Evolutionary conservation across 768 basidiomycete species (phyloP).

Genomic region (Leccinum fibrillosum): DNA sequence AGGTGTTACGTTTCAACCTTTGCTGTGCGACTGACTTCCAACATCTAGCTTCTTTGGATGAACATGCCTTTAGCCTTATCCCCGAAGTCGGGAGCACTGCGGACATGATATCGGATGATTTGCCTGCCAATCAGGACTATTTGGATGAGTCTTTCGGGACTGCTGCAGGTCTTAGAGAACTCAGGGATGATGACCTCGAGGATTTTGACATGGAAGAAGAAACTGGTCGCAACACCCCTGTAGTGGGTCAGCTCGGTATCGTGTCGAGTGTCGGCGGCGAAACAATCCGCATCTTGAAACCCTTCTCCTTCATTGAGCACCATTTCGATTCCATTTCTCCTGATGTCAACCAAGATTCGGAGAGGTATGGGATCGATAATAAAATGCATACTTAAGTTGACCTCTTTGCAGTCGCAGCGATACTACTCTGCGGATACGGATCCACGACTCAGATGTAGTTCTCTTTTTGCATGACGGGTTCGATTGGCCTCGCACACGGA

Average conservation of each 20-base stretch:
- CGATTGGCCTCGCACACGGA: conserved; percentile 87
- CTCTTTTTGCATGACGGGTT: conserved; percentile 90
- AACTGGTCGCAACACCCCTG: conserved; percentile 11
- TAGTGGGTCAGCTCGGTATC: conserved; percentile 35
- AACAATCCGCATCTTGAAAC: conserved; percentile 74
- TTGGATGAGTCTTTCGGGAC: conserved; percentile 79
- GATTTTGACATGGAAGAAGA: conserved; percentile 48
- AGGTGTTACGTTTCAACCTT: background rate
- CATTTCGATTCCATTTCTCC: conserved; percentile 67
- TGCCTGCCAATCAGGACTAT: conserved; percentile 87
- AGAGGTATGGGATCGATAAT: conserved; percentile 40
- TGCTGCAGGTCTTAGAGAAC: conserved; percentile 70
- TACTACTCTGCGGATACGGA: conserved; percentile 48
- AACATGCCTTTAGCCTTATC: conserved; percentile 69
- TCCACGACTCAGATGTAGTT: conserved; percentile 60
- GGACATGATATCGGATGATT: conserved; percentile 89
- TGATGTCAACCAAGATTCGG: conserved; percentile 43
- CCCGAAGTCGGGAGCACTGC: conserved; percentile 78
- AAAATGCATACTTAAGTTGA: conserved; percentile 3
- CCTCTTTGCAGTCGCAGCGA: conserved; percentile 38
- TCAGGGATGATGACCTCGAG: conserved; percentile 70
- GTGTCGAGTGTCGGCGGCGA: conserved; percentile 75
- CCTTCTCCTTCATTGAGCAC: conserved; percentile 68
- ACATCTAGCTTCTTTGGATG: conserved; percentile 67
- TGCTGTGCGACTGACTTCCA: conserved; percentile 1